Base-by-base conservation (phyloP, 2,329 filamentous ascomycete genomes). In the Cladophialophora carrionii region DNA sequence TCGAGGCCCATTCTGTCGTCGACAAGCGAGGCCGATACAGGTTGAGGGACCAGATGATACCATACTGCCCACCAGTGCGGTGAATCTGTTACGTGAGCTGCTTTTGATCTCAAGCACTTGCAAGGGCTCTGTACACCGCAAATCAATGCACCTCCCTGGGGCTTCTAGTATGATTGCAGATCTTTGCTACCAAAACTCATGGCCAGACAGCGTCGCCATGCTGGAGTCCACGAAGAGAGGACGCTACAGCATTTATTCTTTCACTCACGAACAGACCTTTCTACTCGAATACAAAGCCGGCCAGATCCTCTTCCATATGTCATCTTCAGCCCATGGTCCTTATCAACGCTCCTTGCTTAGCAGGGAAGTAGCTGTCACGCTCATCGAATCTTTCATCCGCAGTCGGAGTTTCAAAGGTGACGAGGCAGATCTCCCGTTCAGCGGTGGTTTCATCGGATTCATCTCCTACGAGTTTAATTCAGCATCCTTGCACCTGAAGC, bases 391-490 rank as follows among this genome's bases (percentile, higher is more conserved):
- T 3, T 67, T 67, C 57, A 54, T 66, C 34, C 55, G 37, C 12
- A 64, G 58, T 43, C 58, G 63, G 31, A 41, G 31, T n/a, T 57
- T 52, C 37, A 56, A 58, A 14, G 26, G 57, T n/a, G 63, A 61
- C 32, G 46, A 57, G 4, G 26, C 22, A 26, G 49, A 76, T 1
- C 72, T 79, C 22, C 80, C 90, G 0, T 96, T 96, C 74, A 87
- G 90, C 77, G 92, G 91, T 58, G 92, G 92, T 0, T 88, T 96
- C 65, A 86, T 96, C 78, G 92, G 92, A 0, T 96, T 89, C 72
- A 84, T 92, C 57, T 92, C 90, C 0, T 96, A 96, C 66, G 92
- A 96, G 75, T 86, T 92, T 74, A 91, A 91, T 0, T 79, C 96
- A 0, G 80, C 83, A 10, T 66, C 67, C 32, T 63, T 72, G 43